These are phyloP conservation scores for Fraxinus anomala DNA, from an alignment of 257 asterid genomes.

Conservation along the genomic window DNA sequence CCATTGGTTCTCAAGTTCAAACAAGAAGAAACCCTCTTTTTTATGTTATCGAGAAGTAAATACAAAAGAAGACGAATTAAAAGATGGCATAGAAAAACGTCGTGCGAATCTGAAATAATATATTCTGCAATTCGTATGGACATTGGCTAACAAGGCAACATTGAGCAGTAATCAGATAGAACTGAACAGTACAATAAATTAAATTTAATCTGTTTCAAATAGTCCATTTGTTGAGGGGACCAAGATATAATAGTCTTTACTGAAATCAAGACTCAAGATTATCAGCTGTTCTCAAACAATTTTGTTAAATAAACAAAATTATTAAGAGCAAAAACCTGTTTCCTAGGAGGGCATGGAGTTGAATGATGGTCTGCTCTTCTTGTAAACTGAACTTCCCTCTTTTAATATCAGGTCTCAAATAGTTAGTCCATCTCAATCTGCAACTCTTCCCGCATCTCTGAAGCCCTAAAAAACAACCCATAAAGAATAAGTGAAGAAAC, in stretches of 20 bases:
- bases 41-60: not conserved
- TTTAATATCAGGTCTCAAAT: slow-evolving; percentile 87
- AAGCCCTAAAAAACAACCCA: slow-evolving; percentile 45
- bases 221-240: no score
- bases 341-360: slow-evolving; percentile 93
- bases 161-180: not conserved
- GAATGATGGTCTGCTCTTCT: slow-evolving; percentile 93
- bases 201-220: no score
- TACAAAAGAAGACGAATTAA: slow-evolving; percentile 11
- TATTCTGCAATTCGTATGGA: not conserved
- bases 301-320: not conserved
- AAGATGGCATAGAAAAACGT: not conserved
- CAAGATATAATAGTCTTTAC: not conserved
- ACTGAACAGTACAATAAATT: no score
- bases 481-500: not conserved
- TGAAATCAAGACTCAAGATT: not conserved
- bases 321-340: slow-evolving; percentile 49
- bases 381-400: slow-evolving; percentile 88
- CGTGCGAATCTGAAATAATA: not conserved
- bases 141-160: not conserved
- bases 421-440: slow-evolving; percentile 87
- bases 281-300: not conserved
- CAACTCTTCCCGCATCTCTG: slow-evolving; percentile 95
- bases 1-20: not conserved
- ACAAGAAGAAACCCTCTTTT: not conserved